Evolutionary conservation across 2,329 filamentous ascomycete species (phyloP), one percentile per base, ranked within the genome.

Genomic region (Aureobasidium sp.): DNA sequence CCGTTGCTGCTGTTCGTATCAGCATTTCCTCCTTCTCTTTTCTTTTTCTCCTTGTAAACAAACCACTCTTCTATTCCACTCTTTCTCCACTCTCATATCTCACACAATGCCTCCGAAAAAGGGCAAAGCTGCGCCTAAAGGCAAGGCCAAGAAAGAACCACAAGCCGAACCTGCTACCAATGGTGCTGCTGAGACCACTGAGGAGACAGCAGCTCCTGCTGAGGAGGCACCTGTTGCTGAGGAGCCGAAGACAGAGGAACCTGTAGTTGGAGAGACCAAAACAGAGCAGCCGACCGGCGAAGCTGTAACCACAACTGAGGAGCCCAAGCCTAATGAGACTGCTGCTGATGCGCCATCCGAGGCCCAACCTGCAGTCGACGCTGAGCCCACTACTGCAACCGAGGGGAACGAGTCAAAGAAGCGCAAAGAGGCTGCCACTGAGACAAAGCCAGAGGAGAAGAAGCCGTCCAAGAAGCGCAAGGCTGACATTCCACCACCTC

Each of bases 381-480:
- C 46, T n/a, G 46, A 61, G 26, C n/a, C 57, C 15, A 26, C 32
- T 17, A 15, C 9, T 42, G 46, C 57, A 26, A 4, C 34, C 29
- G 27, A 53, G 12, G 42, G 46, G 5, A 44, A 36, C 48, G 29
- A 47, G 5, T 26, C 61, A 7, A 62, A 62, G 27, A 57, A 56
- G 42, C 57, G 57, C 57, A 63, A 63, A 52, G 7, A 26, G 17
- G 27, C 57, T 26, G 47, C 62, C 1, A 13, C 46, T 13, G 46
- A 59, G 10, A 17, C 62, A 29, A 52, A 56, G 37, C 1, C 42
- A 29, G 47, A 61, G 15, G 50, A 39, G 47, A 62, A 50, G 13
- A 67, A 66, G 55, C 27, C 59, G n/a, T 26, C 61, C 48, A 71
- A 68, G 62, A 69, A 65, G 56, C 69, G 67, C 60, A 68, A 66